These are phyloP conservation scores for Dactylellina sp. DNA, from an alignment of 2,329 filamentous ascomycete genomes.

Conservation along the genomic window DNA sequence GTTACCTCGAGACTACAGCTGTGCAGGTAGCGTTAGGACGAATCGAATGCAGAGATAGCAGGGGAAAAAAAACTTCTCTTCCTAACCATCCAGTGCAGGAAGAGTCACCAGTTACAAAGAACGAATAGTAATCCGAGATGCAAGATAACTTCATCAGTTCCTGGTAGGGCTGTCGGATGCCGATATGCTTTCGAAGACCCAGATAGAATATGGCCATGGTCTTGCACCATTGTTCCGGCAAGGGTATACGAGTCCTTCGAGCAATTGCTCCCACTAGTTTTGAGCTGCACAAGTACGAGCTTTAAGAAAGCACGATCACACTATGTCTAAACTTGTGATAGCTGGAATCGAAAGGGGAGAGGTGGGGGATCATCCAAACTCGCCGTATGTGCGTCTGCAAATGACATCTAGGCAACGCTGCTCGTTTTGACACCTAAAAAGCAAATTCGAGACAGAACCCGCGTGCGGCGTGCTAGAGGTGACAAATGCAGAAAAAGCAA, in stretches of 20 bases:
- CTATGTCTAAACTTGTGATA: conserved; percentile 11
- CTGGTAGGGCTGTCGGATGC: conserved; percentile 41
- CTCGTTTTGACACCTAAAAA: conserved; percentile 38
- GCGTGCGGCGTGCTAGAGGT: conserved; percentile 28
- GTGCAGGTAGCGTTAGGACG: too few relatives aligned
- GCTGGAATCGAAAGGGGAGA: conserved; percentile 5
- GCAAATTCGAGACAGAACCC: conserved; percentile 41
- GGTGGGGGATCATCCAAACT: conserved; percentile 20
- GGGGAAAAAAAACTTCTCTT: too few relatives aligned
- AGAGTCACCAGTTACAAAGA: conserved; percentile 8
- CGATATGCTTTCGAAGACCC: not conserved
- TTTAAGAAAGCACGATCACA: conserved; percentile 9
- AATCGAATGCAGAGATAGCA: too few relatives aligned
- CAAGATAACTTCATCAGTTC: conserved; percentile 7
- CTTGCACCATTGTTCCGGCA: conserved; percentile 20
- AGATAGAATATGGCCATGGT: too few relatives aligned
- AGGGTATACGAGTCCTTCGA: not conserved
- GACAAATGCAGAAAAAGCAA: conserved; percentile 53
- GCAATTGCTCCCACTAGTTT: too few relatives aligned
- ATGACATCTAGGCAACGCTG: conserved; percentile 44
- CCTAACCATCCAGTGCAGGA: too few relatives aligned
- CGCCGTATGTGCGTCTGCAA: conserved; percentile 32
- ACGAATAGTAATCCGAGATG: conserved; percentile 15
- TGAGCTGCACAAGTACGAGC: conserved; percentile 19
- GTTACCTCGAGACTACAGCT: conserved; percentile 10